Conservation (phyloP, 257 asterid genomes). For the Craterostigma plantagineum region DNA sequence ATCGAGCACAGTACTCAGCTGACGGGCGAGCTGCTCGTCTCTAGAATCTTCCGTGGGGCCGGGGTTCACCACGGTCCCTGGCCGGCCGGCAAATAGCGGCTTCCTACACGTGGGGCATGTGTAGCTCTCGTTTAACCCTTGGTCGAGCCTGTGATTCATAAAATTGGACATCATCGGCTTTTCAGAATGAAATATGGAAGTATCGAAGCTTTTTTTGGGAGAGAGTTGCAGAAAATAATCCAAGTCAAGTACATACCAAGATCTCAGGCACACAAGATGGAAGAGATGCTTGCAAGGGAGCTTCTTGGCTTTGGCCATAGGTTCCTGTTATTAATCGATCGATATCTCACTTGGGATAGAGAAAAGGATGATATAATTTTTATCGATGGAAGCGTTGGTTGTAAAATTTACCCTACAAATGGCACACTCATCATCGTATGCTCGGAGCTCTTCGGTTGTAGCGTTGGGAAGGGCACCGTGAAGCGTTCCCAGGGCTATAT, state of each 20-base stretch:
- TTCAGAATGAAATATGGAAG: constrained; percentile 6
- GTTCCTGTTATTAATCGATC: constrained; percentile 46
- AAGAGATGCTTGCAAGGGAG: constrained; percentile 80
- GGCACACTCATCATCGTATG: constrained; percentile 89
- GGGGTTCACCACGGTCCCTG: constrained; percentile 24
- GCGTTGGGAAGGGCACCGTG: constrained; percentile 95
- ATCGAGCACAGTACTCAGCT: constrained; percentile 57
- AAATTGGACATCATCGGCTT: constrained; percentile 10
- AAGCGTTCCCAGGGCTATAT: constrained; percentile 71
- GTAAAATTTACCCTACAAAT: constrained; percentile 64
- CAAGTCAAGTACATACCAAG: constrained; percentile 64
- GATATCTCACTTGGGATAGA: constrained; percentile 11
- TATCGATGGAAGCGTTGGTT: constrained; percentile 4
- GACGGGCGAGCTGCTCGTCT: constrained; percentile 90
- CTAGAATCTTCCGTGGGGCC: constrained; percentile 41
- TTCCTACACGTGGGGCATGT: constrained; percentile 97
- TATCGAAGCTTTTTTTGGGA: constrained; percentile 1
- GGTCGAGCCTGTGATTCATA: constrained; percentile 57
- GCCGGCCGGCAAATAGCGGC: constrained; percentile 56
- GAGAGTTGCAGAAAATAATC: constrained; percentile 6
- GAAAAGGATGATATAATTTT: constrained; percentile 7
- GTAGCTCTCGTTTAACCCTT: constrained; percentile 66
- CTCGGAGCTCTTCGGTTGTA: constrained; percentile 58
- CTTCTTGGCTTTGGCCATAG: constrained; percentile 94
- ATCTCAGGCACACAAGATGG: constrained; percentile 90